A percentile compares a stretch with the other conserved stretches of the same genome.
These are phyloP conservation scores for Albugo laibachii DNA, from an alignment of 352 stramenopile species.

Conservation along the genomic window DNA sequence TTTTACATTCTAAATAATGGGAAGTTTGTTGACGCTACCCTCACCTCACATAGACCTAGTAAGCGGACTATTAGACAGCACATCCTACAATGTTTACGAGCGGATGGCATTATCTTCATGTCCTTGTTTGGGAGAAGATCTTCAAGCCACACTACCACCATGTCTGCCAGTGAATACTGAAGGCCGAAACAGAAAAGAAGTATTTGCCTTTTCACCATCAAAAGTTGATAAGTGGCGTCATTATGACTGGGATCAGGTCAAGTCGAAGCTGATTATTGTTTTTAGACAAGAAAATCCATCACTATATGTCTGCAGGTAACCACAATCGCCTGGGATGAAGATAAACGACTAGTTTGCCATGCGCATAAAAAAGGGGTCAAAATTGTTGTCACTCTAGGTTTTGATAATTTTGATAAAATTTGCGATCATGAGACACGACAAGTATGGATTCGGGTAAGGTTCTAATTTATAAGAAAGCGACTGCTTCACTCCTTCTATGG, in stretches of 20 bases:
- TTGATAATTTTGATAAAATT: conserved; percentile 36
- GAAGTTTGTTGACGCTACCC: too few relatives aligned
- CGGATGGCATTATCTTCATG: too few relatives aligned
- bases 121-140: too few relatives aligned
- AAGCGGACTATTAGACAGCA: too few relatives aligned
- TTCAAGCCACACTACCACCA: too few relatives aligned
- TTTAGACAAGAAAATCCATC: too few relatives aligned
- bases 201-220: conserved; percentile 61
- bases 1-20: too few relatives aligned
- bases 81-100: too few relatives aligned
- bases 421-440: conserved; percentile 25
- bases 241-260: conserved; percentile 59
- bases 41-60: too few relatives aligned
- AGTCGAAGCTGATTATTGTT: too few relatives aligned
- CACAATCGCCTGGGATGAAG: conserved; percentile 65
- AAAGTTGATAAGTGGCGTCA: conserved; percentile 39
- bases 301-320: conserved; percentile 23
- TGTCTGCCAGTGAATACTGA: too few relatives aligned
- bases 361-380: conserved; percentile 58
- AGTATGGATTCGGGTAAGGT: conserved; percentile 30
- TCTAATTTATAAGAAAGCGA: neutral
- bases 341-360: conserved; percentile 65
- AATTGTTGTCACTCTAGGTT: conserved; percentile 66
- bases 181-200: conserved; percentile 11
- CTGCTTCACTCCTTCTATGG: neutral